Evolutionary conservation across 202 grass and related monocot species (phyloP), one percentile per base, ranked within the genome.

Genomic region (Cymbopogon flexuosus): DNA sequence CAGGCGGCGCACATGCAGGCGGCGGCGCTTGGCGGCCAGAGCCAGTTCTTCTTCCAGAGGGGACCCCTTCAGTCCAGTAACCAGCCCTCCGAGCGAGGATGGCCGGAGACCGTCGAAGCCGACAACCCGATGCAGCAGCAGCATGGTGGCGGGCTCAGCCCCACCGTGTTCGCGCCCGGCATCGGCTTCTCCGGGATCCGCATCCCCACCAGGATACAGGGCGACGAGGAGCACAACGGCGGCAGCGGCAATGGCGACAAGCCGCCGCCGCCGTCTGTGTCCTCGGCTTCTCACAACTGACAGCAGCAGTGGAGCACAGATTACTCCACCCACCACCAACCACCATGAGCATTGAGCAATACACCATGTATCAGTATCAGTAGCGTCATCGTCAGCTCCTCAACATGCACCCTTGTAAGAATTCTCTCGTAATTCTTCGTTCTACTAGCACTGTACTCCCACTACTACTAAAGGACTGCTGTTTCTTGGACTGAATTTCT

Each of bases 21-120:
- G 54, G 68, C 85, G 54, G 80, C 88, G 68, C 80, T 97, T 6
- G 77, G 66, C 45, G 78, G 83, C 67, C 87, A 91, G 37, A 73
- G 73, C 89, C 93, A 90, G 89, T 81, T 93, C 83, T 91, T 86
- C 60, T 80, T 90, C 86, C 94, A 88, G 94, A 93, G 91, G 94
- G 94, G 89, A 87, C 84, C 94, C 94, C 94, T 97, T 97, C 94
- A 97, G 94, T 97, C 94, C 94, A 97, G 91, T 93, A 93, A 92
- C 94, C 90, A 89, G 85, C 87, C 91, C 77, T 88, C 85, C 80
- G 89, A 88, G 27, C 89, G 89, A 64, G 83, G 86, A 84, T 97
- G 94, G 94, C 85, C 85, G 87, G 94, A 91, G 71, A 41, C 68
- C 61, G 79, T 87, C 66, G 86, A 84, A 75, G 70, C 75, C 67